Evolutionary conservation across 2,329 filamentous ascomycete genomes (phyloP).

Genomic region (Exophiala xenobiotica): DNA sequence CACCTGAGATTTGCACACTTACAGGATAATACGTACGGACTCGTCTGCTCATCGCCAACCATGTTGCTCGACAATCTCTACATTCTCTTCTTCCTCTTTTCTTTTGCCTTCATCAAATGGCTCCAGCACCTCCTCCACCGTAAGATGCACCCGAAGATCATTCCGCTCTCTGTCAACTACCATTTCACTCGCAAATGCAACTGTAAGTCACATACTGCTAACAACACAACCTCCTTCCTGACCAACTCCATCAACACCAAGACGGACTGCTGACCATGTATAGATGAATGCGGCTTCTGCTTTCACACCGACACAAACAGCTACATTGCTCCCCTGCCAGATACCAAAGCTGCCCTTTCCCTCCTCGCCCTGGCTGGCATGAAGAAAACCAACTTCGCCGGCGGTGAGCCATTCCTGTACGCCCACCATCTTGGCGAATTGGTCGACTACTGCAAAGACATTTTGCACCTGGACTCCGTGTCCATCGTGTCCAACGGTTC

Average conservation of each 20-base stretch:
- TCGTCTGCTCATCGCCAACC: too few species aligned
- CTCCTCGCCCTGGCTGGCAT: conserved; percentile 53
- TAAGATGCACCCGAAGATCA: not conserved
- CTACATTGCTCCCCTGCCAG: conserved; percentile 41
- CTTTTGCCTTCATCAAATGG: not conserved
- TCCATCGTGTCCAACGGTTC: conserved; percentile 57
- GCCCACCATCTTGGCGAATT: conserved; percentile 45
- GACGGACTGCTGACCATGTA: not conserved
- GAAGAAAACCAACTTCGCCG: conserved; percentile 57
- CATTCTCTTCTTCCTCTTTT: not conserved
- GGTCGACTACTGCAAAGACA: conserved; percentile 50
- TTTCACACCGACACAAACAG: conserved; percentile 57
- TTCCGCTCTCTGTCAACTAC: conserved; percentile 50
- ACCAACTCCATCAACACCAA: not conserved
- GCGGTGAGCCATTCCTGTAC: conserved; percentile 57
- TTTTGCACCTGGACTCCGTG: conserved; percentile 51
- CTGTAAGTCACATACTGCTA: conserved; percentile 18
- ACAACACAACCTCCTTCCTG: not conserved
- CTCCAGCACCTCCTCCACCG: not conserved
- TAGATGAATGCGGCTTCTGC: conserved; percentile 52
- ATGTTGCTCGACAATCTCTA: not conserved
- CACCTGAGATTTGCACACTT: too few species aligned
- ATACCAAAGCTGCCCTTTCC: conserved; percentile 47
- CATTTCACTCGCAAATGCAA: conserved; percentile 51
- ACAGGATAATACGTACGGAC: too few species aligned